These are phyloP conservation scores for Helichrysum umbraculigerum DNA, from an alignment of 129 eudicot species.

Conservation along the genomic window DNA sequence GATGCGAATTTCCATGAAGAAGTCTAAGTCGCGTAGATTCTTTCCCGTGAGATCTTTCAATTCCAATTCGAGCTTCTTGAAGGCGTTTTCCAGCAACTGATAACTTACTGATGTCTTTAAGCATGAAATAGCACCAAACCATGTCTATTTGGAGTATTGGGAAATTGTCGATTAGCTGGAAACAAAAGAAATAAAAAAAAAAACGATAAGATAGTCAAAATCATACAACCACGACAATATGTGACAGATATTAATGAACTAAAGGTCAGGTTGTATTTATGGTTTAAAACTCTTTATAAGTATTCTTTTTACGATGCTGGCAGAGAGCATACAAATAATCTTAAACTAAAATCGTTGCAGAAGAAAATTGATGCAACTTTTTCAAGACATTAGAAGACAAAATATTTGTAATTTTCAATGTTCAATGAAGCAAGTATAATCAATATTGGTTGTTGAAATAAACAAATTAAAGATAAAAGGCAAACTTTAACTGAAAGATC, in stretches of 20 bases:
- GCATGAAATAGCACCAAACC: slow-evolving; percentile 99
- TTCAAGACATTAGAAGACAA: not conserved
- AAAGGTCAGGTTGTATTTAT: not conserved
- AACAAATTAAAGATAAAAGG: not conserved
- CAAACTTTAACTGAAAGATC: not conserved
- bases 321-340: too few species aligned
- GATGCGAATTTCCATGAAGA: slow-evolving; percentile 72
- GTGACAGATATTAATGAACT: not conserved
- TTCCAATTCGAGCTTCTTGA: slow-evolving; percentile 80
- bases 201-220: not conserved
- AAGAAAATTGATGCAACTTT: slow-evolving; percentile 8
- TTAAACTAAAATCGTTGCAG: not conserved
- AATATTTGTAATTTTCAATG: not conserved
- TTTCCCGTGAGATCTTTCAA: slow-evolving; percentile 79
- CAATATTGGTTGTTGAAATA: not conserved
- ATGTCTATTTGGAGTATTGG: slow-evolving; percentile 86
- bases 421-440: not conserved
- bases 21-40: slow-evolving; percentile 71
- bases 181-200: slow-evolving; percentile 19
- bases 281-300: not conserved
- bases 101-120: slow-evolving; percentile 81
- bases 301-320: too few species aligned
- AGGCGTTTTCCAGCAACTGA: slow-evolving; percentile 87
- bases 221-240: not conserved
- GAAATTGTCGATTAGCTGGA: slow-evolving; percentile 80